Base-by-base conservation (phyloP, 257 asterid species). In the Solanum etuberosum region DNA sequence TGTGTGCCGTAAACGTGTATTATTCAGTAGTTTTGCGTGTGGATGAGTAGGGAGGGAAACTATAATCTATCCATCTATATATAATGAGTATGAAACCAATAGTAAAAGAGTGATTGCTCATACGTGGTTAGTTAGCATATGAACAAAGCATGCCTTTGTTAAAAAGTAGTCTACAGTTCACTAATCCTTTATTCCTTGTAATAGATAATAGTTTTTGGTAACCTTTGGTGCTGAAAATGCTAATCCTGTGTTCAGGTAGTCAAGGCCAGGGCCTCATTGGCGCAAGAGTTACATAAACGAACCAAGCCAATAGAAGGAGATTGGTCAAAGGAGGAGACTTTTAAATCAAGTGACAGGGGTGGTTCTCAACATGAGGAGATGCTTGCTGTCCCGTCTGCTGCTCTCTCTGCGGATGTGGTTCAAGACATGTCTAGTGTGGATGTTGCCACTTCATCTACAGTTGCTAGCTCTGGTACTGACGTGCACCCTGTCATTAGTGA, bases 201-300 rank as follows among this genome's bases (percentile, higher is more conserved):
- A 67, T 48, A 11, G 29, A 29, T 68, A 48, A 48, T 29, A 32
- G 68, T 20, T 81, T 32, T 15, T 42, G 29, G 54, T 80, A 48
- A 48, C 65, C 4, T 5, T 81, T 80, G 40, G 65, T 78, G 65
- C 65, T 78, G 65, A 29, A 43, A 80, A 80, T 27, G 85, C 85
- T 80, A 20, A 18, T 48, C 43, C 68, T 31, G 20, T 81, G 85
- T 18, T 29, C 95, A 97, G 99, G 91, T 96, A 83, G 83, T 93
- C 89, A 92, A 91, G 88, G 98, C 97, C 70, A 92, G 99, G 89
- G 95, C 97, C 43, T 89, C 83, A 86, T 91, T 97, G 85, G 90
- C 94, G 15, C 88, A 86, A n/a, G 97, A 93, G 88, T 83, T 91
- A 34, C 92, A 91, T 91, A 91, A 92, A 74, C 88, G 81, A 85